These are phyloP conservation scores for Alternaria conjuncta DNA, from an alignment of 2,329 filamentous ascomycete genomes.

Conservation along the genomic window DNA sequence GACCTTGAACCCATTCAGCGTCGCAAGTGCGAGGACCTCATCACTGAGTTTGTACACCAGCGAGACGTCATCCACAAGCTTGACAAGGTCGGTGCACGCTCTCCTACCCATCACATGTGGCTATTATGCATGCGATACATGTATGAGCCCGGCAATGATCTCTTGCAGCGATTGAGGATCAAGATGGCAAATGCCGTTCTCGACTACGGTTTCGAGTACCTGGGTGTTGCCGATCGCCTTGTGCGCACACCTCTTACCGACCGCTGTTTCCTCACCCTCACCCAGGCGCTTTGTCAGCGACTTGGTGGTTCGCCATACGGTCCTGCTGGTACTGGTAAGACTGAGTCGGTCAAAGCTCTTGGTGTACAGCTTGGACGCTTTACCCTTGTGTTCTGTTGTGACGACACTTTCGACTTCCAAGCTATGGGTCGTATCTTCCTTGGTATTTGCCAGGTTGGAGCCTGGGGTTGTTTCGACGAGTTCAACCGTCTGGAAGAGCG, in stretches of 20 bases:
- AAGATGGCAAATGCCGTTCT: slow-evolving; percentile 97
- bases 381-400: slow-evolving; percentile 98
- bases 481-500: slow-evolving; percentile 99
- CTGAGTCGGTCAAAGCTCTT: slow-evolving; percentile 96
- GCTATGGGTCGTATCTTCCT: slow-evolving; percentile 99
- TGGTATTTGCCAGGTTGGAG: slow-evolving; percentile 97
- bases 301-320: slow-evolving; percentile 97
- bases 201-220: slow-evolving; percentile 96
- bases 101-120: slow-evolving; percentile 86
- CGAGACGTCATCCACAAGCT: slow-evolving; percentile 91
- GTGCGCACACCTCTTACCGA: slow-evolving; percentile 97
- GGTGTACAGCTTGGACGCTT: slow-evolving; percentile 96
- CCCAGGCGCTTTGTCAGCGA: slow-evolving; percentile 91
- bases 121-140: slow-evolving; percentile 96
- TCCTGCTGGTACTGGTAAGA: slow-evolving; percentile 97
- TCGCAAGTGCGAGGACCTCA: slow-evolving; percentile 98
- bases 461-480: slow-evolving; percentile 99
- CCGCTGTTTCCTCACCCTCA: slow-evolving; percentile 96
- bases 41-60: slow-evolving; percentile 98
- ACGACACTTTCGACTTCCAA: slow-evolving; percentile 99
- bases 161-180: slow-evolving; percentile 80
- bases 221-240: slow-evolving; percentile 93
- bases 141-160: slow-evolving; percentile 82
- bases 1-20: slow-evolving; percentile 86
- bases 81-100: slow-evolving; percentile 73